Conservation (phyloP, 2,329 filamentous ascomycete genomes). For the Fusarium beomiforme region DNA sequence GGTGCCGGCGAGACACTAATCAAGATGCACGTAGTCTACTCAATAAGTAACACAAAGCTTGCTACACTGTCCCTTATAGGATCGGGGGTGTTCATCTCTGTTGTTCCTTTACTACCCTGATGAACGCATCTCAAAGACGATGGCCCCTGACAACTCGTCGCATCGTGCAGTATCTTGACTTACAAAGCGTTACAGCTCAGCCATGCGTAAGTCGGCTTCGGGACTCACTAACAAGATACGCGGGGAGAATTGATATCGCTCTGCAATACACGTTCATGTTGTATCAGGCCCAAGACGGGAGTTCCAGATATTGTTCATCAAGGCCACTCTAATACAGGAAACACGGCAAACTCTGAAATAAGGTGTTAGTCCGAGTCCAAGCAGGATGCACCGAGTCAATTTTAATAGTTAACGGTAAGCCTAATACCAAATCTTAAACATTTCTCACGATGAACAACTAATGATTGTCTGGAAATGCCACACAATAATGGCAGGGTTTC, state of each 20-base stretch:
- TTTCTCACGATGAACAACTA: too few relatives aligned
- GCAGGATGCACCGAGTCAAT: rapidly evolving
- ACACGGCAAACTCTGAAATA: not conserved
- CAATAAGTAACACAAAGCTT: not conserved
- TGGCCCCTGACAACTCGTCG: not conserved
- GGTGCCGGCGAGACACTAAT: not conserved
- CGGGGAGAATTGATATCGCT: not conserved
- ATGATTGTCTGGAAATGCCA: too few relatives aligned
- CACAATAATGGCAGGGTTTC: not conserved
- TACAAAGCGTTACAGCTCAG: not conserved
- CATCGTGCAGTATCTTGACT: not conserved
- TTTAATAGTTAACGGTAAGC: not conserved
- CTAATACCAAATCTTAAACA: not conserved
- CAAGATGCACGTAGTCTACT: not conserved
- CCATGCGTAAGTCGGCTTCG: not conserved
- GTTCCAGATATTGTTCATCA: not conserved
- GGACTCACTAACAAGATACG: not conserved
- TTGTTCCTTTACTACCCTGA: not conserved
- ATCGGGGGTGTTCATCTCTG: not conserved
- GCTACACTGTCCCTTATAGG: rapidly evolving
- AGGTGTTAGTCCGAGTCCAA: not conserved
- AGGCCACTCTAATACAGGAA: not conserved
- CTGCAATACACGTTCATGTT: not conserved
- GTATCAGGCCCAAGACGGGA: not conserved
- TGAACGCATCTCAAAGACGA: not conserved